These are phyloP conservation scores for Benincasa hispida DNA, from an alignment of 306 rosid genomes.

Conservation along the genomic window DNA sequence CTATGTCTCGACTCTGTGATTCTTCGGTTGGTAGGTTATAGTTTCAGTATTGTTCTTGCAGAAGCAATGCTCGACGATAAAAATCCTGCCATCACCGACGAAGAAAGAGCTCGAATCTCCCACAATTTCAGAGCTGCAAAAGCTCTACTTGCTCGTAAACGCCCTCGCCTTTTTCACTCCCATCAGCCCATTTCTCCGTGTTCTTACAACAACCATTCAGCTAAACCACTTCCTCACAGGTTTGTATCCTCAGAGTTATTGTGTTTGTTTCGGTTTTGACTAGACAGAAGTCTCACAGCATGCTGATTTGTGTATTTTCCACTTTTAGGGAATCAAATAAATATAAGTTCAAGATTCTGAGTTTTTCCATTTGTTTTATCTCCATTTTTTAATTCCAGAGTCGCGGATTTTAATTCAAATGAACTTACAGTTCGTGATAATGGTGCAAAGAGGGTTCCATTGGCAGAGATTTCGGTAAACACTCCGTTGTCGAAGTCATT, in stretches of 20 bases:
- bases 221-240: slow-evolving; percentile 15
- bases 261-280: neutral
- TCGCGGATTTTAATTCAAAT: slow-evolving; percentile 12
- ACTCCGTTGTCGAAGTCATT: slow-evolving; percentile 9
- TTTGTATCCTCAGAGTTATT: neutral
- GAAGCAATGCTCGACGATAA: slow-evolving; percentile 3
- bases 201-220: neutral
- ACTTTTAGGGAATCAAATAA: neutral
- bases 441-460: slow-evolving; percentile 36
- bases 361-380: neutral
- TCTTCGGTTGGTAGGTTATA: neutral
- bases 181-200: slow-evolving; percentile 16
- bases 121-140: slow-evolving; percentile 51
- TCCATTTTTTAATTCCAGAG: slow-evolving; percentile 15
- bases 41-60: neutral
- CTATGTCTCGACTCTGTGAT: neutral
- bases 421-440: slow-evolving; percentile 14
- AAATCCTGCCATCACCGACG: slow-evolving; percentile 24
- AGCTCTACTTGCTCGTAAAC: slow-evolving; percentile 61
- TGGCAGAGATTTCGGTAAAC: slow-evolving; percentile 37
- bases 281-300: neutral
- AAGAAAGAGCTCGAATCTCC: slow-evolving; percentile 41
- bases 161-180: slow-evolving; percentile 25
- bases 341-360: neutral
- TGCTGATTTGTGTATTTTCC: neutral